Percentiles rank a stretch among this genome's conserved stretches.
Evolutionary conservation across 1,284 basidiomycete genomes (phyloP).

Genomic region (Xerocomus amazonicus): DNA sequence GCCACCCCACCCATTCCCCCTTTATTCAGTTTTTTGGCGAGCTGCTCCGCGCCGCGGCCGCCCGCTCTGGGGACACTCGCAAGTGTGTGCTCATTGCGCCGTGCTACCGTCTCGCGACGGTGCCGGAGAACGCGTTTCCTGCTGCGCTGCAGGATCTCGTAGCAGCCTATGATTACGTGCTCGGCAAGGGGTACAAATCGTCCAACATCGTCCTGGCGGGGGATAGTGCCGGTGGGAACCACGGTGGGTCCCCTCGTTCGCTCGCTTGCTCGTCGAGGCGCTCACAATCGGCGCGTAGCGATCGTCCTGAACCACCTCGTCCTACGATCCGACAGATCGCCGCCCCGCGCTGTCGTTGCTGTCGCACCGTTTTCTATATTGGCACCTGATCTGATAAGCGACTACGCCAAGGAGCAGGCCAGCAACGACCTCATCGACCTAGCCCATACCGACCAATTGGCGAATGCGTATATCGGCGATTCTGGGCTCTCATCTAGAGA

Average conservation of each 20-base stretch:
- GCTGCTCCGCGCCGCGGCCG: conserved; percentile 14
- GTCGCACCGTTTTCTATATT: conserved; percentile 12
- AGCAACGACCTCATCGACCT: conserved; percentile 8
- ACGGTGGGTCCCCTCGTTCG: conserved; percentile 11
- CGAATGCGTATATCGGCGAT: conserved; percentile 12
- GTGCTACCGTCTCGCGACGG: conserved; percentile 24
- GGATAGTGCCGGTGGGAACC: conserved; percentile 28
- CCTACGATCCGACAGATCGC: conserved; percentile 5
- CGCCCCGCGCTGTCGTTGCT: conserved; percentile 9
- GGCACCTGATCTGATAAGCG: not conserved
- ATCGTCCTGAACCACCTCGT: conserved; percentile 24
- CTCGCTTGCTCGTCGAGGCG: no score
- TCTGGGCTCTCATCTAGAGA: conserved; percentile 8
- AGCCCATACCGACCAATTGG: accelerated
- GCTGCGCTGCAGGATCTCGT: conserved; percentile 23
- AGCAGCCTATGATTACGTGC: conserved; percentile 26
- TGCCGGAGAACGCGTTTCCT: conserved; percentile 25
- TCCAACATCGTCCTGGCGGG: conserved; percentile 22
- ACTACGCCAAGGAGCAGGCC: conserved; percentile 1
- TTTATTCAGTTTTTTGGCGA: conserved; percentile 10
- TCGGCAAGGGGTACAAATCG: conserved; percentile 19
- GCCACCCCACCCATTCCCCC: conserved; percentile 16
- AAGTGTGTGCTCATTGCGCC: conserved; percentile 20
- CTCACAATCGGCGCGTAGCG: conserved; percentile 9
- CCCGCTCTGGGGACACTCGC: not conserved